Evolutionary conservation across 1,284 basidiomycete species (phyloP).

Genomic region (Heterobasidion annosum): DNA sequence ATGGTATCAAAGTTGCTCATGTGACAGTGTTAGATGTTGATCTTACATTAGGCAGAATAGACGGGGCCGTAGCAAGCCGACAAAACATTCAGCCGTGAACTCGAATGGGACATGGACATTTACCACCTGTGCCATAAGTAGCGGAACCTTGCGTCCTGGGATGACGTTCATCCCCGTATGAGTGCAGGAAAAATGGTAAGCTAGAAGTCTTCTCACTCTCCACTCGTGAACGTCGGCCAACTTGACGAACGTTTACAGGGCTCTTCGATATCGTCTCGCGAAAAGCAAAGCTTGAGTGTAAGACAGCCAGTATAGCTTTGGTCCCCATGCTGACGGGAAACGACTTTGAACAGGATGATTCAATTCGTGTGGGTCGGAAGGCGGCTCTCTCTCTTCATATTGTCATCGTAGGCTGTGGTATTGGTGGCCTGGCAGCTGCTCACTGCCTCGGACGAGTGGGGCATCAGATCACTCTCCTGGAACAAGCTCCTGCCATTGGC

Average conservation of each 20-base stretch:
- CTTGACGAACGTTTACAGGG: neutral
- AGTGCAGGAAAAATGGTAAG: neutral
- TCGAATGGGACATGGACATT: neutral
- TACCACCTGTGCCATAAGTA: neutral
- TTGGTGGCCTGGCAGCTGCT: slow-evolving; percentile 36
- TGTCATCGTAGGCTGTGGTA: slow-evolving; percentile 37
- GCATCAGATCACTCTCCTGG: slow-evolving; percentile 35
- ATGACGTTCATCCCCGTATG: neutral
- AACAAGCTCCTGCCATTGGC: slow-evolving; percentile 30
- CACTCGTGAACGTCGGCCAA: too few species aligned
- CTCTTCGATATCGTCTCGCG: neutral
- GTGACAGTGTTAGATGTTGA: neutral
- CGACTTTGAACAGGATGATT: neutral
- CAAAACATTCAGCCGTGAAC: neutral
- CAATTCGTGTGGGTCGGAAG: neutral
- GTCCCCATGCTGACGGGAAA: neutral
- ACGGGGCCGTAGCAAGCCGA: neutral
- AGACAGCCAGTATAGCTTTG: neutral
- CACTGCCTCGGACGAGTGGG: slow-evolving; percentile 14
- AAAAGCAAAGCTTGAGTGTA: neutral
- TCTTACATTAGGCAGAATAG: neutral
- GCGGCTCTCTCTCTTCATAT: slow-evolving; percentile 22
- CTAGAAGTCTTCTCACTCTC: neutral
- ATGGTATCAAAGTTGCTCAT: neutral
- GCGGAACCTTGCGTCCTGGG: neutral